phyloP scores from a whole-genome alignment of 2,329 filamentous ascomycete genomes.

The Didymella glomerata region DNA sequence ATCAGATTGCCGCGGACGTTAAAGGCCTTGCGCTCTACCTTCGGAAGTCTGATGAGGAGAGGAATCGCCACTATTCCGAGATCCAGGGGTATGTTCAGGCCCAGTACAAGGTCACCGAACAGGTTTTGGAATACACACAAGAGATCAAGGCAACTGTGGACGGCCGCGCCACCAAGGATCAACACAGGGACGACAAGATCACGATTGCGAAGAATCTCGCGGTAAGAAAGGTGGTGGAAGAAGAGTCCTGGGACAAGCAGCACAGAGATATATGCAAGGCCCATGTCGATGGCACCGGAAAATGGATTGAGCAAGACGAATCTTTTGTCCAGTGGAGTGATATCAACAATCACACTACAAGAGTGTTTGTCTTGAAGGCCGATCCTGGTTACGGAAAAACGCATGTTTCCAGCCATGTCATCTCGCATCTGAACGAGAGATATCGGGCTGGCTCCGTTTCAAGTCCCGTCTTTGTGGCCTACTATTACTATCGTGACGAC shows the following conservation, averaged over 20 bases:
- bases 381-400: constrained; percentile 10
- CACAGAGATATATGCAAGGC: constrained; percentile 3
- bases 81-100: constrained; percentile 1
- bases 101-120: constrained; percentile 1
- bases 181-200: constrained; percentile 13
- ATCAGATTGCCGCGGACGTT: constrained; percentile 3
- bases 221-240: neutral
- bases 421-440: constrained; percentile 3
- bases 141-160: constrained; percentile 21
- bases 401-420: neutral
- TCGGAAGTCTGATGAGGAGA: constrained; percentile 2
- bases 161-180: constrained; percentile 15
- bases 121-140: constrained; percentile 14
- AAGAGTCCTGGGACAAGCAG: constrained; percentile 2
- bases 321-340: constrained; percentile 1
- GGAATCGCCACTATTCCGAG: neutral
- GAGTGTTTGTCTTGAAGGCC: constrained; percentile 1
- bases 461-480: constrained; percentile 15
- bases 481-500: constrained; percentile 30
- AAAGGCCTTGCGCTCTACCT: constrained; percentile 5
- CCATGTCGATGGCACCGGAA: neutral
- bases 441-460: neutral
- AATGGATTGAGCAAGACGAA: constrained; percentile 1
- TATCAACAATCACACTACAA: neutral
- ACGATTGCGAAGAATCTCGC: constrained; percentile 15